Percentiles rank a stretch among this genome's conserved stretches.
Evolutionary conservation across 352 stramenopile genomes (phyloP).

Genomic region (Globisporangium canariense): DNA sequence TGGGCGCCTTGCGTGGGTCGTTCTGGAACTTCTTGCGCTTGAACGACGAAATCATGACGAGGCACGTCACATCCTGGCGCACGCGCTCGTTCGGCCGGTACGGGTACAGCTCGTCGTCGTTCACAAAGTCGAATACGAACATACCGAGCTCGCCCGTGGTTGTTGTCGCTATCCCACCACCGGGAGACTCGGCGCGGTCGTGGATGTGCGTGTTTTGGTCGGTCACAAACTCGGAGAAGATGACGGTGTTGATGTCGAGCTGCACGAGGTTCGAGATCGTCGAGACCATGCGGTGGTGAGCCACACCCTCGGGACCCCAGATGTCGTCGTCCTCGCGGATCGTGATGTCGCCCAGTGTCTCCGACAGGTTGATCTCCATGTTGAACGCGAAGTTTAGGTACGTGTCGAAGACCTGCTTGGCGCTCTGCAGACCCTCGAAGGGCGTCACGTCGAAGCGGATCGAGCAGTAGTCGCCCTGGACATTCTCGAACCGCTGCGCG

Average conservation of each 20-base stretch:
- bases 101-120: constrained; percentile 19
- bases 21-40: constrained; percentile 3
- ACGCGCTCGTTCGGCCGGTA: constrained; percentile 14
- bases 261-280: constrained; percentile 21
- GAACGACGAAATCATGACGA: constrained; percentile 19
- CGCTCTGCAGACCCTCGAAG: constrained; percentile 23
- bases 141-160: constrained; percentile 14
- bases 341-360: constrained; percentile 42
- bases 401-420: constrained; percentile 43
- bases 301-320: constrained; percentile 22
- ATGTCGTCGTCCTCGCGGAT: constrained; percentile 44
- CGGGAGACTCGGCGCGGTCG: neutral
- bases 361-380: constrained; percentile 51
- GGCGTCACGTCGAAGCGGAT: constrained; percentile 48
- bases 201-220: neutral
- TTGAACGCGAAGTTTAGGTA: constrained; percentile 44
- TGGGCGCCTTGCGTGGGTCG: neutral
- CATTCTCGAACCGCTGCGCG: constrained; percentile 33
- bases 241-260: constrained; percentile 40
- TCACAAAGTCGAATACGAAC: constrained; percentile 17
- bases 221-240: constrained; percentile 27
- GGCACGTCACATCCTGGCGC: constrained; percentile 17
- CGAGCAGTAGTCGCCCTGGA: constrained; percentile 29
- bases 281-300: constrained; percentile 38
- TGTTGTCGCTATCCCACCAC: neutral